Evolutionary conservation across 176 grass and related monocot species (phyloP).

Genomic region (Triticum timopheevii): DNA sequence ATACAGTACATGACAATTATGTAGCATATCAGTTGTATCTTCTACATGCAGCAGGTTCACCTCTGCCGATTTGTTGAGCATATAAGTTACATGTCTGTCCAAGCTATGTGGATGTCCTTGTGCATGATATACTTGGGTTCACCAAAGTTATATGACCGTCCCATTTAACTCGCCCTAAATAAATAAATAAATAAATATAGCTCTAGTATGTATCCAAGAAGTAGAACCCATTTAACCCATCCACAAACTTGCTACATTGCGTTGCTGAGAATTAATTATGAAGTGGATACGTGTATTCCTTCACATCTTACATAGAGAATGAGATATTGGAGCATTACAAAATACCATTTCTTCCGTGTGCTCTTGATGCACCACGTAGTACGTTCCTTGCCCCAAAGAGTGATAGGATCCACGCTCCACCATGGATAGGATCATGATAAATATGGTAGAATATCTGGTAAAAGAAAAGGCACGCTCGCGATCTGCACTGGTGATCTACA

Average conservation of each 20-base stretch:
- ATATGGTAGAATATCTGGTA: no score
- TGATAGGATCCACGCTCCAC: no score
- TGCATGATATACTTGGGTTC: neutral
- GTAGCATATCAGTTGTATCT: neutral
- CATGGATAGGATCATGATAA: no score
- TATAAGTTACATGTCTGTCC: neutral
- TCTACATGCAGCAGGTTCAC: neutral
- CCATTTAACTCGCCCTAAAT: no score
- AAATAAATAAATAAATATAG: no score
- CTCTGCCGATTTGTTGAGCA: neutral
- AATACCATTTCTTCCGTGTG: neutral
- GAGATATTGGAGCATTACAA: neutral
- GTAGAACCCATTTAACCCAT: neutral
- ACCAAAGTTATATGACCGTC: no score
- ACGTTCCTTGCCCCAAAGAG: no score
- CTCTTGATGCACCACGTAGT: no score
- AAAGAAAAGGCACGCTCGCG: no score
- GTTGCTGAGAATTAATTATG: neutral
- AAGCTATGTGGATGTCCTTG: neutral
- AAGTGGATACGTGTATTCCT: neutral
- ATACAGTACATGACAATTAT: neutral
- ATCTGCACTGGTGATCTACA: no score
- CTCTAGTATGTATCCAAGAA: no score
- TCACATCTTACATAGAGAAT: neutral
- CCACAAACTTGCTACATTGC: neutral